Evolutionary conservation across 495 filamentous ascomycete species (phyloP), one percentile per base, ranked within the genome.

Genomic region (Xylaria longipes): DNA sequence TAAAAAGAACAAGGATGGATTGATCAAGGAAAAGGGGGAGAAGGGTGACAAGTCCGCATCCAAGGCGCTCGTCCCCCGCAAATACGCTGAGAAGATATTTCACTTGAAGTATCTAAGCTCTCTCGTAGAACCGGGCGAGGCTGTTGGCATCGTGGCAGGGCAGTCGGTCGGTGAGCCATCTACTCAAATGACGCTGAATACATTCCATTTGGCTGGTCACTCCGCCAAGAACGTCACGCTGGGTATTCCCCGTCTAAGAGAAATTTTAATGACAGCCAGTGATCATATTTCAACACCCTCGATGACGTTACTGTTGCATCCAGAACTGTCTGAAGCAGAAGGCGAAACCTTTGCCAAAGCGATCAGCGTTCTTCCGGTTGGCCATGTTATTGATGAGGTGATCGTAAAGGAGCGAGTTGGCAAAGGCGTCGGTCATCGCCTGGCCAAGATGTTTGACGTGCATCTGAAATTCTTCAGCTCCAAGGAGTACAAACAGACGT

Each of bases 171-270:
- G 96, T 76, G 97, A 98, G 80, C 96, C 97, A 11, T 97, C 94
- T 20, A 99, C 96, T 15, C 96, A 99, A 81, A 98, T 99, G 97
- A 99, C 96, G n/a, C 83, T 99, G 64, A 99, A 99, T 79, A 99
- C 96, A 33, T 99, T 99, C 90, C 96, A 99, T 88, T 93, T 99
- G 87, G 96, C 96, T 77, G 96, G 96, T 79, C 97, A 98, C 86
- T 92, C 95, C 29, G 91, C 97, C 25, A 98, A 97, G 88, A 99
- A 99, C 87, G 96, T 99, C 76, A 99, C 96, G 5, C 88, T 98
- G 29, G 96, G 96, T 92, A 98, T 99, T 79, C 96, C 96, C 61
- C 93, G 96, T 80, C 87, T 99, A 31, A 88, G 96, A 80, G 96
- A 99, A 89, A 98, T 99, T 79, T 89, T 98, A 63, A 98, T 99